phyloP scores from a whole-genome alignment of 75 land plant species.

The Adiantum capillusveneris region DNA sequence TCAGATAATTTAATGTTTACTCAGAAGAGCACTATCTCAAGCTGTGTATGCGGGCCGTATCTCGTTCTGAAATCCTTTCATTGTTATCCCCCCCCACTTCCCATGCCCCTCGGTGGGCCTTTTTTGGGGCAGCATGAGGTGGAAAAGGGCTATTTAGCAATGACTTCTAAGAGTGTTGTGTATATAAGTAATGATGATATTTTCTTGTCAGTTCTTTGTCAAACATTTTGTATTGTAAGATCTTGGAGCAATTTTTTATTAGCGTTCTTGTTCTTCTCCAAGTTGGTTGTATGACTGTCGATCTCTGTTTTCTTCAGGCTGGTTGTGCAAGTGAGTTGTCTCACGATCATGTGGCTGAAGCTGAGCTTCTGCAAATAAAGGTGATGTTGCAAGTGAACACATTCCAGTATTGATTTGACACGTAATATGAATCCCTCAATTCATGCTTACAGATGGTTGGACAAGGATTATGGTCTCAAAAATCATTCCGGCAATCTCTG shows the following conservation, averaged over 20 bases:
- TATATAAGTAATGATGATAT: neutral
- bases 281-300: neutral
- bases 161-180: neutral
- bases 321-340: constrained; percentile 86
- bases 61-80: no score
- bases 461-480: constrained; percentile 54
- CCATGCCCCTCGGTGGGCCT: no score
- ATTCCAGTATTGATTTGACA: no score
- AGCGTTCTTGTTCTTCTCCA: neutral
- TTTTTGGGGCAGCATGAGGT: no score
- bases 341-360: constrained; percentile 39
- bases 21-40: no score
- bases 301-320: constrained; percentile 23
- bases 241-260: neutral
- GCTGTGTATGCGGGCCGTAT: no score
- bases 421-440: neutral
- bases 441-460: constrained; percentile 38
- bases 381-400: constrained; percentile 22
- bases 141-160: no score
- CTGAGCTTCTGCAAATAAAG: constrained; percentile 86
- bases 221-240: neutral
- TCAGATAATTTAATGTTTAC: no score
- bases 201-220: neutral
- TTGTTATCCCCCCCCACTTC: no score
- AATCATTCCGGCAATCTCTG: constrained; percentile 14